A percentile compares a stretch with the other conserved stretches of the same genome.
Evolutionary conservation across 805 yeast species (phyloP).

Genomic region (Kazachstania psychrophila): DNA sequence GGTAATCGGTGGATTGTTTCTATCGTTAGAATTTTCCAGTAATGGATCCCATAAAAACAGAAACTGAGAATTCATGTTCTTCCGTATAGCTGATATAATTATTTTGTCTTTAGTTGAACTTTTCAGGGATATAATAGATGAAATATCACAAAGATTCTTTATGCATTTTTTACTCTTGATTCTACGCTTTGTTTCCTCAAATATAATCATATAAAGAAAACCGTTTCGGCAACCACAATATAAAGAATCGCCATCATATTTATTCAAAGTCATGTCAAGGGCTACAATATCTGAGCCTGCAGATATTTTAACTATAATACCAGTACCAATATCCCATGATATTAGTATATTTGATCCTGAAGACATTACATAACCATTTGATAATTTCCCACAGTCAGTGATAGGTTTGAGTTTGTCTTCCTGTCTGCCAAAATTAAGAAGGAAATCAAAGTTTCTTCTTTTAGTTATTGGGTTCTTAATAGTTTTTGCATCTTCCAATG

Average conservation of each 20-base stretch:
- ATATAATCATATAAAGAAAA: background rate
- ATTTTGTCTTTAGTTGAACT: conserved; percentile 4
- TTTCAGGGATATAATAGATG: conserved; percentile 6
- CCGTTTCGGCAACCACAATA: background rate
- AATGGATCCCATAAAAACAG: conserved; percentile 1
- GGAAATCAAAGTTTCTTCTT: too few species aligned
- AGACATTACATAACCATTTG: background rate
- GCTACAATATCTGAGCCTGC: too few species aligned
- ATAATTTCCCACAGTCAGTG: too few species aligned
- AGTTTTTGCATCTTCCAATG: too few species aligned
- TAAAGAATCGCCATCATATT: too few species aligned
- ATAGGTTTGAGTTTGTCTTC: too few species aligned
- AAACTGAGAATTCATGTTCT: background rate
- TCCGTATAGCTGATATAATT: conserved; percentile 1
- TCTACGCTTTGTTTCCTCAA: background rate
- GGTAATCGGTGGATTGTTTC: too few species aligned
- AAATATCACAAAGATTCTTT: background rate
- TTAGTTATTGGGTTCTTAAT: too few species aligned
- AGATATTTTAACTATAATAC: background rate
- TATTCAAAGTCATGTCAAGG: too few species aligned
- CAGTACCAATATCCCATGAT: background rate
- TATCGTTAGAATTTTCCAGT: conserved; percentile 1
- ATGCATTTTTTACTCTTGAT: background rate
- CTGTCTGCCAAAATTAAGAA: too few species aligned
- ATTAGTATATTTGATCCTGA: too few species aligned